A percentile compares a stretch with the other conserved stretches of the same genome.
These are phyloP conservation scores for bread wheat (Triticum aestivum) DNA, from an alignment of 176 grass and related monocot species.

Conservation along the genomic window IWGSC_CS_RefSeq_v2.1 NC_057800.1:157847373-157847872, in stretches of 20 bases:
- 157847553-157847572: constrained; percentile 34
- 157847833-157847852: constrained; percentile 33
- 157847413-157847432: constrained; percentile 18
- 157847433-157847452: constrained; percentile 31
- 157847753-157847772: constrained; percentile 27
- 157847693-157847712: constrained; percentile 35
- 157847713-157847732: constrained; percentile 3
- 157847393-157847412: constrained; percentile 36
- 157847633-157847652: constrained; percentile 57
- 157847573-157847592: constrained; percentile 33
- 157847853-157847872: constrained; percentile 6
- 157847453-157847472: constrained; percentile 29
- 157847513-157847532: constrained; percentile 4
- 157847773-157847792: constrained; percentile 8
- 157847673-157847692: constrained; percentile 29
- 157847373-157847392: constrained; percentile 6
- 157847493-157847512: constrained; percentile 19
- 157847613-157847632: constrained; percentile 53
- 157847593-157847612: constrained; percentile 17
- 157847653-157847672: constrained; percentile 48
- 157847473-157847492: background rate
- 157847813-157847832: constrained; percentile 1
- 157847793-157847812: background rate
- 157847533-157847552: constrained; percentile 26
- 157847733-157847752: constrained; percentile 21